Base-by-base conservation (phyloP, 116 monocot genomes). In the Trichopus zeylanicus region DNA sequence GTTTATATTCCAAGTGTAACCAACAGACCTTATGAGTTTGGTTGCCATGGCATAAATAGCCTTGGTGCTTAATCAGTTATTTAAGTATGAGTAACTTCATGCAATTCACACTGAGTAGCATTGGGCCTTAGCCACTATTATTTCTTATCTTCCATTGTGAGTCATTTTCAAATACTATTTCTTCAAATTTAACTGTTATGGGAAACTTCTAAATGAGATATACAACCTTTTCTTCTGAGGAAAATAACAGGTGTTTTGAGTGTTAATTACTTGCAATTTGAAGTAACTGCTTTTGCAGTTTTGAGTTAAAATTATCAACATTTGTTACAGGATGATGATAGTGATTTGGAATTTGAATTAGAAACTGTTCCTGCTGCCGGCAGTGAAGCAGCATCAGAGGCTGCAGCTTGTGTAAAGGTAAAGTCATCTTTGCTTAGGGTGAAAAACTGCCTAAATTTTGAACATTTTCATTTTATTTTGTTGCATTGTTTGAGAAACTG, bases 261-360 rank as follows among this genome's bases (percentile, higher is more conserved):
- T 42, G 12, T 16, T 33, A 33, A 33, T 33, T 42, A 16, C 18
- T 42, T 42, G 2, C 42, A n/a, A n/a, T 42, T 42, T 42, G 3
- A 16, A 42, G 1, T 0, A 1, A 42, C 3, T 3, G 3, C n/a
- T 42, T 42, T 42, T 42, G 13, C 3, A 13, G 1, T 16, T 12
- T 42, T 19, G 49, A 19, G 49, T 21, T 49, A 49, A 49, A 9
- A 21, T 48, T 49, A 3, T 29, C 23, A 29, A 59, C 26, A 3
- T 4, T 35, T 23, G 18, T 67, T 69, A 58, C 66, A 95, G 89
- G 86, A 78, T 69, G 89, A 89, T 84, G 89, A 89, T 46, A 94
- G 89, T 73, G 94, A 94, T 55, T 60, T 89, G 57, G 94, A 94
- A 53, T 78, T 71, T 63, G 86, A 94, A 47, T 16, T 86, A 47